Evolutionary conservation across 257 asterid genomes (phyloP).

Genomic region (Ilex aquifolium): DNA sequence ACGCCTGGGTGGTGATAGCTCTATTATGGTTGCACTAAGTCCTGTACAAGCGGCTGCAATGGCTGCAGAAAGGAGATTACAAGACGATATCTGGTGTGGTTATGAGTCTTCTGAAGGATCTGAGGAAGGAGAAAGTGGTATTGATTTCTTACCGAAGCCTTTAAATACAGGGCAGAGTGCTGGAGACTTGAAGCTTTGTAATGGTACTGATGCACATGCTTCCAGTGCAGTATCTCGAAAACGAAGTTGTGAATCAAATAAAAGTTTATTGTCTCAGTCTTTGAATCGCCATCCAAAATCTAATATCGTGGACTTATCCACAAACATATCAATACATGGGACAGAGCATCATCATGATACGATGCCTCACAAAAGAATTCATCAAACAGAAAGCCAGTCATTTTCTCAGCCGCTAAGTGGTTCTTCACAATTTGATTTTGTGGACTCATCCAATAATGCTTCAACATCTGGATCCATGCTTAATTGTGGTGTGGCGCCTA

Average conservation of each 20-base stretch:
- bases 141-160: slow-evolving; percentile 24
- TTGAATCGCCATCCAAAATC: slow-evolving; percentile 20
- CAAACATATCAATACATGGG: slow-evolving; percentile 18
- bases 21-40: slow-evolving; percentile 66
- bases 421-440: slow-evolving; percentile 4
- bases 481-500: slow-evolving; percentile 13
- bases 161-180: slow-evolving; percentile 31
- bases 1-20: slow-evolving; percentile 73
- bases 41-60: slow-evolving; percentile 96
- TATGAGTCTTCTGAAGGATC: slow-evolving; percentile 53
- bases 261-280: slow-evolving; percentile 20
- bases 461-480: slow-evolving; percentile 28
- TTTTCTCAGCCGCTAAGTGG: slow-evolving; percentile 13
- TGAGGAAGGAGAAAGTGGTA: slow-evolving; percentile 47
- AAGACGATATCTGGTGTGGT: slow-evolving; percentile 91
- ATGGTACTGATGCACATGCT: slow-evolving; percentile 19
- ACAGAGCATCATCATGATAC: slow-evolving; percentile 18
- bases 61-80: slow-evolving; percentile 97
- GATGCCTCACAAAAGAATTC: slow-evolving; percentile 18
- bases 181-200: slow-evolving; percentile 20
- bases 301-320: slow-evolving; percentile 30
- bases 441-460: slow-evolving; percentile 29
- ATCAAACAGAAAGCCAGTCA: slow-evolving; percentile 11
- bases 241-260: slow-evolving; percentile 43
- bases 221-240: slow-evolving; percentile 37